Evolutionary conservation across 495 filamentous ascomycete genomes (phyloP).

Genomic region (Neurospora intermedia): DNA sequence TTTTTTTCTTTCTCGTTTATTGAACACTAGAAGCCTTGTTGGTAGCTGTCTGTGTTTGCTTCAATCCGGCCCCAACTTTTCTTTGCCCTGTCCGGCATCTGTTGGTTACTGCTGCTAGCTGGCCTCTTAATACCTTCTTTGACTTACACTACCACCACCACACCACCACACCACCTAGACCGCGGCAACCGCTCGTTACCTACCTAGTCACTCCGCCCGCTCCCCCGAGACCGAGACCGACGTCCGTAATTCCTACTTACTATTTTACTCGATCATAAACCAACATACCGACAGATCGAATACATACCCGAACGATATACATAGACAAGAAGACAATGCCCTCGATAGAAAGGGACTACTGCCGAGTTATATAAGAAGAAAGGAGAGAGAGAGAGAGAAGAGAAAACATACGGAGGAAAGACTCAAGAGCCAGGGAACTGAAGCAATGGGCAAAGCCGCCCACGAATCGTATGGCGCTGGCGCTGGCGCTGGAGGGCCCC

Average conservation of each 20-base stretch:
- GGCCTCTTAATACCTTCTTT: not conserved
- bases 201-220: not conserved
- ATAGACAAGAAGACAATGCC: not conserved
- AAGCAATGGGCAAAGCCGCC: constrained; percentile 24
- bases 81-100: not conserved
- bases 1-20: not conserved
- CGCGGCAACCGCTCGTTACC: not conserved
- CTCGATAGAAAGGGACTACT: not conserved
- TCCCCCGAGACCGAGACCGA: not conserved
- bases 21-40: not conserved
- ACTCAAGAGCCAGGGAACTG: not conserved
- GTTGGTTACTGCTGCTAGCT: not conserved
- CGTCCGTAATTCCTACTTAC: not conserved
- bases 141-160: not conserved
- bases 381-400: not conserved
- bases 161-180: not conserved
- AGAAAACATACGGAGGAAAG: not conserved
- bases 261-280: not conserved
- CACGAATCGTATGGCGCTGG: constrained; percentile 25
- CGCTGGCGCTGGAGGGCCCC: constrained; percentile 3
- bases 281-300: not conserved
- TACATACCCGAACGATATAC: not conserved
- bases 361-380: not conserved
- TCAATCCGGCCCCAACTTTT: not conserved
- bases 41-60: not conserved